Evolutionary conservation across 1,284 basidiomycete genomes (phyloP).

Genomic region (Ceratobasidium theobromae): DNA sequence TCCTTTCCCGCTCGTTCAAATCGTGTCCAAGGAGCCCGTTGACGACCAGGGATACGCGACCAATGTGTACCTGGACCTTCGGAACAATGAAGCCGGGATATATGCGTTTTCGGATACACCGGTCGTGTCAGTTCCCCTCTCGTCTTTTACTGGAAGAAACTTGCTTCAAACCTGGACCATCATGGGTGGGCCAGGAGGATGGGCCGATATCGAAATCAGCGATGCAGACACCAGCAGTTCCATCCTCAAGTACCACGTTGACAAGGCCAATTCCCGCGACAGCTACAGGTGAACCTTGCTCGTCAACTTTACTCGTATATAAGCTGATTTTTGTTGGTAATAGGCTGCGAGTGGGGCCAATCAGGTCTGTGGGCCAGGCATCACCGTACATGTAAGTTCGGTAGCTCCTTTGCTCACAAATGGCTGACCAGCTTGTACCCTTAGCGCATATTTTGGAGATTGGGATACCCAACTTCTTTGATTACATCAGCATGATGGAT

Average conservation of each 20-base stretch:
- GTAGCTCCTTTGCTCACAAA: too few species aligned
- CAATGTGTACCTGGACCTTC: slow-evolving; percentile 16
- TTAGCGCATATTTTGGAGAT: slow-evolving; percentile 11
- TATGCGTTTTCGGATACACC: slow-evolving; percentile 19
- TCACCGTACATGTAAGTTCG: slow-evolving; percentile 9
- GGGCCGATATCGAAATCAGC: slow-evolving; percentile 12
- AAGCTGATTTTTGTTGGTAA: too few species aligned
- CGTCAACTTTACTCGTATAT: too few species aligned
- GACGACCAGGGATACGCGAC: neutral
- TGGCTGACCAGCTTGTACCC: neutral
- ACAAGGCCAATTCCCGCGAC: neutral
- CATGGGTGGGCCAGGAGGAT: slow-evolving; percentile 11
- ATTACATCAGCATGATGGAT: neutral
- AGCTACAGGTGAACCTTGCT: slow-evolving; percentile 17
- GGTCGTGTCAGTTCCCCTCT: slow-evolving; percentile 12
- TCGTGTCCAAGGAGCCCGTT: slow-evolving; percentile 9
- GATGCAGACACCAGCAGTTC: neutral
- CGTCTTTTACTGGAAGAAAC: neutral
- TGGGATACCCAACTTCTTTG: neutral
- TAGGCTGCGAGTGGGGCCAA: too few species aligned
- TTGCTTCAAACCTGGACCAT: slow-evolving; percentile 23
- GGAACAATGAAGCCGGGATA: slow-evolving; percentile 21
- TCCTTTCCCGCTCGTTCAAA: neutral
- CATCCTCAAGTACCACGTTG: slow-evolving; percentile 20
- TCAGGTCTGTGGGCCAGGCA: neutral